phyloP scores from a whole-genome alignment of 148 eudicot species.

The Silene latifolia region DNA sequence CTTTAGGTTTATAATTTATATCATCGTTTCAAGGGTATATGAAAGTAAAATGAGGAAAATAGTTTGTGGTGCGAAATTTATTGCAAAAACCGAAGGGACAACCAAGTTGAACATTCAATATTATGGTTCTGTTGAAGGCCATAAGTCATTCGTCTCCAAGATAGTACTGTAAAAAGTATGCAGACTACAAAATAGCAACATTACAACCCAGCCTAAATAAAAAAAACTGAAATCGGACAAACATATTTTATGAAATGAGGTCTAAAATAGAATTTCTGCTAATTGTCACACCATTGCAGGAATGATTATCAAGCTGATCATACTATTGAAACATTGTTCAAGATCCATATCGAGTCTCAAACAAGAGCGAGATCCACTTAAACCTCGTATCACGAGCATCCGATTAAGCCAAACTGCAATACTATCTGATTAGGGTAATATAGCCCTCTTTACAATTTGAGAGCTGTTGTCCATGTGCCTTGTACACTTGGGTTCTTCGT shows the following conservation, averaged over 20 bases:
- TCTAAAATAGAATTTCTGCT: not conserved
- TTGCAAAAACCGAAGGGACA: no score
- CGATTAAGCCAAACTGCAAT: not conserved
- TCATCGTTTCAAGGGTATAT: no score
- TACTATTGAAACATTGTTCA: not conserved
- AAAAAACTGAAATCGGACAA: not conserved
- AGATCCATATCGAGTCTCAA: not conserved
- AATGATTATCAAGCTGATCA: not conserved
- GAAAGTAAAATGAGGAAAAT: no score
- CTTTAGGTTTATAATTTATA: no score
- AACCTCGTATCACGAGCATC: not conserved
- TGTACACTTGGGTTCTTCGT: constrained; percentile 85
- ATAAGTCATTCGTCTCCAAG: no score
- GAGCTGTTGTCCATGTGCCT: constrained; percentile 77
- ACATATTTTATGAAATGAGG: not conserved
- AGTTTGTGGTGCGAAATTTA: no score
- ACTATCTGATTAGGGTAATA: not conserved
- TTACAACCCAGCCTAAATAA: not conserved
- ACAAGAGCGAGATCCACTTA: not conserved
- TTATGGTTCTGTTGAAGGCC: no score
- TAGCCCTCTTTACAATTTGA: constrained; percentile 35
- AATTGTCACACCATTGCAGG: not conserved
- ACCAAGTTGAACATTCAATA: no score
- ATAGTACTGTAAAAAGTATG: not conserved
- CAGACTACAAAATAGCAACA: not conserved